These are phyloP conservation scores for Guyanaporus albipodus DNA, from an alignment of 768 basidiomycete genomes.

Conservation along the genomic window DNA sequence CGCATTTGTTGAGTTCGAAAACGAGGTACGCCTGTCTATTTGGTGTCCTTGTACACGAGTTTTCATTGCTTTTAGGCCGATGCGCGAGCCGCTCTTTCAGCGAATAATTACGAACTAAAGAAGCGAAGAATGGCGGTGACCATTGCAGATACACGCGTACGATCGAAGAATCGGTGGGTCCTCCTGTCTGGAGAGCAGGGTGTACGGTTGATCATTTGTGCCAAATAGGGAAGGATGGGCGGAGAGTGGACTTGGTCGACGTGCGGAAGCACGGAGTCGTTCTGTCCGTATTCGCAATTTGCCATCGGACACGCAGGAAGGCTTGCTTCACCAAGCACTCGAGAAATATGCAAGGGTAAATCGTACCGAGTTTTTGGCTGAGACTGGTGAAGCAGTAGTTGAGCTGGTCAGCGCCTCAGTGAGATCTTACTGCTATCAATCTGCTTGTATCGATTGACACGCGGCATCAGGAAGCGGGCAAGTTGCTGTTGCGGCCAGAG, in stretches of 20 bases:
- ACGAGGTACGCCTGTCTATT: conserved; percentile 50
- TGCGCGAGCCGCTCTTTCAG: conserved; percentile 65
- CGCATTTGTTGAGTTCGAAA: conserved; percentile 88
- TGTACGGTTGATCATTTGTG: neutral
- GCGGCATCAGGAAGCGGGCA: conserved; percentile 70
- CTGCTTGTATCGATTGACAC: neutral
- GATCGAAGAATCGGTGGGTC: conserved; percentile 49
- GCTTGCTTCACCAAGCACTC: conserved; percentile 82
- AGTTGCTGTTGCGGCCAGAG: conserved; percentile 66
- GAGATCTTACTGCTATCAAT: conserved; percentile 21
- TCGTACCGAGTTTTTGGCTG: conserved; percentile 70
- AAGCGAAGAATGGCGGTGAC: conserved; percentile 89
- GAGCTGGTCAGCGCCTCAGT: conserved; percentile 67
- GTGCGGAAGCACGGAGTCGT: conserved; percentile 58
- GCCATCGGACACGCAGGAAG: conserved; percentile 79
- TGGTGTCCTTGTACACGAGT: neutral
- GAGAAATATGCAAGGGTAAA: conserved; percentile 72
- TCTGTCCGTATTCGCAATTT: conserved; percentile 76
- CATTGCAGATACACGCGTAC: conserved; percentile 69
- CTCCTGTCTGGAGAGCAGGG: neutral
- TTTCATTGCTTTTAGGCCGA: conserved; percentile 47
- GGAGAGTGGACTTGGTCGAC: conserved; percentile 55
- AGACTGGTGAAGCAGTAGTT: conserved; percentile 56
- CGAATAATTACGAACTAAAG: conserved; percentile 87
- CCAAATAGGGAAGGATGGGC: conserved; percentile 36